Percentiles rank a stretch among this genome's conserved stretches.
Conservation (phyloP, 2,329 filamentous ascomycete genomes). For the Zopfia rhizophila region DNA sequence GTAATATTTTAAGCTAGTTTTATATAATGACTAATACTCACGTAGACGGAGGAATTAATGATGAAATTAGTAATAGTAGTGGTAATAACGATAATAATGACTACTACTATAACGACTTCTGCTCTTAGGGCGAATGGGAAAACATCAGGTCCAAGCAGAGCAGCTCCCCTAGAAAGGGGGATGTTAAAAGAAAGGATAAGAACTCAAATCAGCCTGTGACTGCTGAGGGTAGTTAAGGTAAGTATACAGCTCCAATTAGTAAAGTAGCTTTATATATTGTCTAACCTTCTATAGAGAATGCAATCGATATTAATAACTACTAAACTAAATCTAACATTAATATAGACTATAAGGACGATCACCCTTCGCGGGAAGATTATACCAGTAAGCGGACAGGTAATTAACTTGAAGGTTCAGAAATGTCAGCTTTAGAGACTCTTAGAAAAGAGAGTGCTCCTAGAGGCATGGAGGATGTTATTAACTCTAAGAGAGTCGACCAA, state of each 20-base stretch:
- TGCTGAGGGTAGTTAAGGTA: conserved; percentile 23
- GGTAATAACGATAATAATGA: conserved; percentile 13
- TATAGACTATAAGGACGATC: too few relatives aligned
- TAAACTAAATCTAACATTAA: conserved; percentile 15
- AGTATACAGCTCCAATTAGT: conserved; percentile 8
- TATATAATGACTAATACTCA: conserved; percentile 20
- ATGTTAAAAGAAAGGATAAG: conserved; percentile 11
- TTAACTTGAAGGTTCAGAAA: too few relatives aligned
- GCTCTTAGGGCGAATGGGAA: conserved; percentile 14
- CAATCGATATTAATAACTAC: conserved; percentile 19
- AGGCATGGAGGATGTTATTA: too few relatives aligned
- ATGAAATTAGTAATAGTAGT: conserved; percentile 15
- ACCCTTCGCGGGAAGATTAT: too few relatives aligned
- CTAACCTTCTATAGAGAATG: conserved; percentile 26
- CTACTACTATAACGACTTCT: conserved; percentile 12
- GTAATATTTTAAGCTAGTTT: conserved; percentile 8
- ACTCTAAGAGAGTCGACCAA: too few relatives aligned
- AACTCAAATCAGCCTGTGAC: conserved; percentile 17
- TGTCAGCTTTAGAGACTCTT: too few relatives aligned
- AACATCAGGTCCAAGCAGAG: conserved; percentile 5
- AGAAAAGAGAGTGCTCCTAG: too few relatives aligned
- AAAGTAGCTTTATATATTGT: conserved; percentile 18
- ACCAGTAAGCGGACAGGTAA: too few relatives aligned
- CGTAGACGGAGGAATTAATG: conserved; percentile 15
- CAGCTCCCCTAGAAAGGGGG: conserved; percentile 13